Evolutionary conservation across 2,329 filamentous ascomycete genomes (phyloP).

Genomic region (Alternaria sp.): DNA sequence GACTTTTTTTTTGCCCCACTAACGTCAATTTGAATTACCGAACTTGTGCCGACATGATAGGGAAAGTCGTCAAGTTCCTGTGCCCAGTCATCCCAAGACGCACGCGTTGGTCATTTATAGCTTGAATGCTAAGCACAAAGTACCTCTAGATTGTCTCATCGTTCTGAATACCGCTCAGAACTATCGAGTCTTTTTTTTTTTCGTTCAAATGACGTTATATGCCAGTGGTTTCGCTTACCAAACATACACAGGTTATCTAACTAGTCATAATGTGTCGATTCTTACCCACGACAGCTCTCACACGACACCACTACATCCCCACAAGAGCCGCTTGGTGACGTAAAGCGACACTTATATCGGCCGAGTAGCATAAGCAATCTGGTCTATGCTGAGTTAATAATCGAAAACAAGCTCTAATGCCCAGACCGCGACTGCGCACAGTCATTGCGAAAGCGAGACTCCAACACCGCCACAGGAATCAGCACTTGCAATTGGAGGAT

Average conservation of each 20-base stretch:
- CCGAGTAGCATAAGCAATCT: not conserved
- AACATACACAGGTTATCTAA: too few species aligned
- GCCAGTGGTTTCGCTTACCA: too few species aligned
- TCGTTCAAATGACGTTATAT: too few species aligned
- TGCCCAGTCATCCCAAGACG: not conserved
- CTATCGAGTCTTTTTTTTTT: too few species aligned
- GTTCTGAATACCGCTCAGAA: too few species aligned
- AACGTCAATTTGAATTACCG: not conserved
- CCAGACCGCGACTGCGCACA: not conserved
- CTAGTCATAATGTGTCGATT: not conserved
- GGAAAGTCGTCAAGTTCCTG: not conserved
- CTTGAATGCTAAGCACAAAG: not conserved
- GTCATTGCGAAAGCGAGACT: not conserved
- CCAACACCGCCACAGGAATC: not conserved
- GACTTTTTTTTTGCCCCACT: not conserved
- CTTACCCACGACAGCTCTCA: not conserved
- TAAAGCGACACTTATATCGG: not conserved
- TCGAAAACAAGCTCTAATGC: not conserved
- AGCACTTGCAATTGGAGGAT: not conserved
- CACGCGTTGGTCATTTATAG: not conserved
- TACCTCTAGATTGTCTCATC: too few species aligned
- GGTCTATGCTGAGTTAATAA: not conserved
- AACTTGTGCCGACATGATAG: not conserved
- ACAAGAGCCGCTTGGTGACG: not conserved
- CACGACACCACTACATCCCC: not conserved